phyloP scores from a whole-genome alignment of 1,284 basidiomycete species.

The Paramarasmius palmivorus region DNA sequence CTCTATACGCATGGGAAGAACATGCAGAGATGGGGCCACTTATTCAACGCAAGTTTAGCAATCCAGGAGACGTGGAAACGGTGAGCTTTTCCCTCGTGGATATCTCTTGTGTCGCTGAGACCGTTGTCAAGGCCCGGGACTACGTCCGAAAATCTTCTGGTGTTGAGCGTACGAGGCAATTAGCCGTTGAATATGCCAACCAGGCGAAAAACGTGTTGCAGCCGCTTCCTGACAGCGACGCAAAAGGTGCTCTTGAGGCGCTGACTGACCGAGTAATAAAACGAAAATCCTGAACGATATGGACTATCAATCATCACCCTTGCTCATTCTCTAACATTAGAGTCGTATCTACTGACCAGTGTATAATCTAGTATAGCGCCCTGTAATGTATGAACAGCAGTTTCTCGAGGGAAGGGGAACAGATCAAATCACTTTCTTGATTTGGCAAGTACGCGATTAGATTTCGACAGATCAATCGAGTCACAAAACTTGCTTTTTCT shows the following conservation, averaged over 20 bases:
- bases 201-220: slow-evolving; percentile 75
- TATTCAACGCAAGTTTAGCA: slow-evolving; percentile 1
- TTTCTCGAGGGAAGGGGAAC: not conserved
- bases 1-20: slow-evolving; percentile 94
- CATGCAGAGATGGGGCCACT: slow-evolving; percentile 75
- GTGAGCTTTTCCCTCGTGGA: slow-evolving; percentile 40
- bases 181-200: slow-evolving; percentile 79
- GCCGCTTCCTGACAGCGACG: slow-evolving; percentile 82
- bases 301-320: not conserved
- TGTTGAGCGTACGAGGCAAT: slow-evolving; percentile 75
- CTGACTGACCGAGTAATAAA: slow-evolving; percentile 2
- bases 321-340: too few species aligned
- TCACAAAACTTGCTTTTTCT: not conserved
- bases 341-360: not conserved
- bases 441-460: slow-evolving; percentile 5
- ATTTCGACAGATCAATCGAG: slow-evolving; percentile 8
- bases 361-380: not conserved
- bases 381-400: not conserved
- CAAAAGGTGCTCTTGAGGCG: slow-evolving; percentile 61
- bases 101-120: slow-evolving; percentile 5
- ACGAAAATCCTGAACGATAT: not conserved
- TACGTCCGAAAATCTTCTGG: slow-evolving; percentile 78
- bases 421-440: too few species aligned
- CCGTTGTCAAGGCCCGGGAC: slow-evolving; percentile 60
- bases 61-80: slow-evolving; percentile 78